phyloP scores from a whole-genome alignment of 805 yeast genomes.

The Kregervanrija pseudodelftensis region DNA sequence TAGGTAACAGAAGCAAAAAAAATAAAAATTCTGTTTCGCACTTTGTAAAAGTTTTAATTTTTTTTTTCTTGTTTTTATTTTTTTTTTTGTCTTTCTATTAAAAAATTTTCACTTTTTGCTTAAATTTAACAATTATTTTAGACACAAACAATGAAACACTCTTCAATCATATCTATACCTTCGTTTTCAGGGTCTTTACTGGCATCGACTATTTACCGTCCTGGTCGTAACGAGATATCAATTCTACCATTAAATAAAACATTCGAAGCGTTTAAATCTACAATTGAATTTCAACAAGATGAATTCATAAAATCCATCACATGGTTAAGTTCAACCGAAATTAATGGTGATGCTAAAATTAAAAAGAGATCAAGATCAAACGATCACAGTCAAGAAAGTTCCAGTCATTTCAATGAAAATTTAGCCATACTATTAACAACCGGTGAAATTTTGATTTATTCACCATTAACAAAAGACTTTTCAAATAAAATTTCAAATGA shows the following conservation, averaged over 20 bases:
- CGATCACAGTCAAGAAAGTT: constrained; percentile 4
- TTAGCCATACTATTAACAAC: constrained; percentile 20
- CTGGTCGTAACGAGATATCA: constrained; percentile 41
- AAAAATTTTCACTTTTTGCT: no score
- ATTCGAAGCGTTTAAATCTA: constrained; percentile 20
- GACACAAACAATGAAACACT: constrained; percentile 3
- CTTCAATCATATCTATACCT: constrained; percentile 4
- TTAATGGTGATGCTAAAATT: constrained; percentile 1
- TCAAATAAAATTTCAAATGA: constrained; percentile 31
- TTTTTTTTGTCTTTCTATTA: not conserved
- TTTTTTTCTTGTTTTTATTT: constrained; percentile 1
- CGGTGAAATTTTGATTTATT: constrained; percentile 36
- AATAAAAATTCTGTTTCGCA: no score
- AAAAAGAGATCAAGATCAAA: constrained; percentile 10
- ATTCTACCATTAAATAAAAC: constrained; percentile 25
- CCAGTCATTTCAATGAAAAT: constrained; percentile 7
- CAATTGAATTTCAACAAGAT: constrained; percentile 35
- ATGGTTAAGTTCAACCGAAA: constrained; percentile 27
- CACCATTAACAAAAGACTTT: constrained; percentile 35
- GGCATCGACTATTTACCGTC: constrained; percentile 32
- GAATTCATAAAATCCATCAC: constrained; percentile 29
- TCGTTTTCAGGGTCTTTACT: constrained; percentile 7
- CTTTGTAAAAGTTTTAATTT: not conserved
- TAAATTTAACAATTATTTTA: not conserved
- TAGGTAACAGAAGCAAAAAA: no score